A percentile compares a stretch with the other conserved stretches of the same genome.
phyloP scores from a whole-genome alignment of 2,329 filamentous ascomycete genomes.

The Ophiostoma quercus region DNA sequence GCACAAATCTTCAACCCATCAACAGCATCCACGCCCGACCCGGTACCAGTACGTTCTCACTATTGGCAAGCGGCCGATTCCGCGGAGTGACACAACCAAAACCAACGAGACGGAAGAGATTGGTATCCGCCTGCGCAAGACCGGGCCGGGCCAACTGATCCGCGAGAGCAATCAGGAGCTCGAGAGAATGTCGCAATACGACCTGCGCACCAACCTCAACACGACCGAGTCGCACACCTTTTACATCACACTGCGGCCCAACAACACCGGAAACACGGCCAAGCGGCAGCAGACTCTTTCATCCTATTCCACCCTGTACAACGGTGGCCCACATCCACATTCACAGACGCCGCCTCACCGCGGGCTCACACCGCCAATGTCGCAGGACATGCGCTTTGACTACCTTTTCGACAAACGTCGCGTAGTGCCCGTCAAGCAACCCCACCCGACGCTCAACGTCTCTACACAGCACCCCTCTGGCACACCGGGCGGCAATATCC shows the following conservation, averaged over 20 bases:
- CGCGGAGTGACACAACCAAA: not conserved
- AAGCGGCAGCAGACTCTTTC: not conserved
- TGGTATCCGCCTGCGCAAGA: slow-evolving; percentile 23
- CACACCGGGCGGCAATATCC: not conserved
- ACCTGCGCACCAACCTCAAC: slow-evolving; percentile 12
- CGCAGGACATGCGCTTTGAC: not conserved
- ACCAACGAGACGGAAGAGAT: slow-evolving; percentile 14
- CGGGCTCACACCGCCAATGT: not conserved
- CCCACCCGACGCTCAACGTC: not conserved
- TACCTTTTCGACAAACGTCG: not conserved
- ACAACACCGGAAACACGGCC: not conserved
- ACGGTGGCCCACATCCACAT: not conserved
- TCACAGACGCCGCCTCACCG: not conserved
- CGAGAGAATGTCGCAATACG: not conserved
- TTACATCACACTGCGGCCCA: slow-evolving; percentile 20
- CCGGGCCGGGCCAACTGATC: slow-evolving; percentile 20
- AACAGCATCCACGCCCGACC: not conserved
- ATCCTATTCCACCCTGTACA: not conserved
- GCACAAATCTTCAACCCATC: not conserved
- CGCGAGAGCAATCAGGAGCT: slow-evolving; percentile 20
- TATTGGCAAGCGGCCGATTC: not conserved
- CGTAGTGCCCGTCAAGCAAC: not conserved
- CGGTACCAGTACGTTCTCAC: slow-evolving; percentile 21
- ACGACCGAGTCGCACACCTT: slow-evolving; percentile 22
- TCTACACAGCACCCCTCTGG: not conserved